phyloP scores from a whole-genome alignment of 139 green algal species.

The Tetratostichococcus sp. region DNA sequence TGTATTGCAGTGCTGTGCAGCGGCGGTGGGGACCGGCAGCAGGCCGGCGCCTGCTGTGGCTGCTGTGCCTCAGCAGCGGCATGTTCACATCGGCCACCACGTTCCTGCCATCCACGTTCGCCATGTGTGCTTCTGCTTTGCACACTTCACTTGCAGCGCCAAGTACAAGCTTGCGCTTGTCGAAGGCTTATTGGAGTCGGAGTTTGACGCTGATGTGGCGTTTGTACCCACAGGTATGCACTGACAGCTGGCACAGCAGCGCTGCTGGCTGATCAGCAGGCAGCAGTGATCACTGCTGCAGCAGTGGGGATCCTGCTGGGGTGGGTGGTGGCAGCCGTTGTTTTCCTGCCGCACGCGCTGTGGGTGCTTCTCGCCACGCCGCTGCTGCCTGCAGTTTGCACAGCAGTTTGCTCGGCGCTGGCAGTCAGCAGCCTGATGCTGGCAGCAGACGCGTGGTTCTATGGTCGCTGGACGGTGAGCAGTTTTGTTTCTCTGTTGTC shows the following conservation, averaged over 20 bases:
- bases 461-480: slow-evolving; percentile 49
- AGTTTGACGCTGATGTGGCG: no score
- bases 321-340: slow-evolving; percentile 67
- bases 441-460: slow-evolving; percentile 35
- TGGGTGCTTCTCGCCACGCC: slow-evolving; percentile 28
- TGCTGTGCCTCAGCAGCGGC: slow-evolving; percentile 42
- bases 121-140: slow-evolving; percentile 52
- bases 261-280: slow-evolving; percentile 28
- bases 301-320: slow-evolving; percentile 64
- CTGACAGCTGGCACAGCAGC: slow-evolving; percentile 55
- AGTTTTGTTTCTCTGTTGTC: neutral
- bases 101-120: slow-evolving; percentile 75
- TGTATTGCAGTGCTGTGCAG: slow-evolving; percentile 20
- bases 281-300: slow-evolving; percentile 33
- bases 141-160: no score
- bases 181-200: no score
- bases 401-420: neutral
- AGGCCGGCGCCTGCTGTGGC: slow-evolving; percentile 33
- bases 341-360: slow-evolving; percentile 56
- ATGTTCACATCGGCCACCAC: slow-evolving; percentile 58
- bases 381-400: slow-evolving; percentile 12
- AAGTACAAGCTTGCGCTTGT: no score
- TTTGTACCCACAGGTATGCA: neutral
- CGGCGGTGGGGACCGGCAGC: slow-evolving; percentile 5
- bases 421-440: slow-evolving; percentile 13